These are phyloP conservation scores for Solanum virginianum DNA, from an alignment of 257 asterid genomes.

Conservation along the genomic window DNA sequence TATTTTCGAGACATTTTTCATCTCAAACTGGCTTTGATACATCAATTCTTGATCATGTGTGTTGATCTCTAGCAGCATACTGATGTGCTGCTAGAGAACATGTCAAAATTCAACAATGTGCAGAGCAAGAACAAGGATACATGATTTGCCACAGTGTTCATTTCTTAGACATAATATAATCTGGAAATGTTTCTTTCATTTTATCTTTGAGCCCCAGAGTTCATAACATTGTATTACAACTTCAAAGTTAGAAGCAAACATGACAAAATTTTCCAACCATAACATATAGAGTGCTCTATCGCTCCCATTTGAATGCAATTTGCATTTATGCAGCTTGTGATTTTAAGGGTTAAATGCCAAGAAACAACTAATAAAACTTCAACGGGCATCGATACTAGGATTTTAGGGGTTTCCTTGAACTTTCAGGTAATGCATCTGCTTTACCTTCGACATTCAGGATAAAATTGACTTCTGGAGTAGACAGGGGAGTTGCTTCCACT, in stretches of 20 bases:
- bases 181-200: neutral
- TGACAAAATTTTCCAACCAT: neutral
- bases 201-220: neutral
- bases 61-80: constrained; percentile 40
- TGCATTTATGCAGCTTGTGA: too few species aligned
- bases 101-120: neutral
- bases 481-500: too few species aligned
- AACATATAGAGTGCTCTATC: neutral
- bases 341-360: too few species aligned
- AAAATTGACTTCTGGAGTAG: too few species aligned
- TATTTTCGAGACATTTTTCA: constrained; percentile 42
- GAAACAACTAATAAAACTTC: too few species aligned
- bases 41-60: constrained; percentile 16
- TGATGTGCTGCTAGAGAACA: constrained; percentile 3
- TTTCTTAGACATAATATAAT: neutral
- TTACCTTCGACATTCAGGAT: too few species aligned
- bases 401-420: too few species aligned
- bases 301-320: neutral
- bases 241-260: neutral
- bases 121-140: neutral
- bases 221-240: neutral
- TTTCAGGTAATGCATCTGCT: too few species aligned
- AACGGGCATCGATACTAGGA: too few species aligned
- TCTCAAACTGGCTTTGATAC: constrained; percentile 29
- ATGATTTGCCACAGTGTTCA: neutral